Base-by-base conservation (phyloP, 495 filamentous ascomycete genomes). In the Clohesyomyces aquaticus region DNA sequence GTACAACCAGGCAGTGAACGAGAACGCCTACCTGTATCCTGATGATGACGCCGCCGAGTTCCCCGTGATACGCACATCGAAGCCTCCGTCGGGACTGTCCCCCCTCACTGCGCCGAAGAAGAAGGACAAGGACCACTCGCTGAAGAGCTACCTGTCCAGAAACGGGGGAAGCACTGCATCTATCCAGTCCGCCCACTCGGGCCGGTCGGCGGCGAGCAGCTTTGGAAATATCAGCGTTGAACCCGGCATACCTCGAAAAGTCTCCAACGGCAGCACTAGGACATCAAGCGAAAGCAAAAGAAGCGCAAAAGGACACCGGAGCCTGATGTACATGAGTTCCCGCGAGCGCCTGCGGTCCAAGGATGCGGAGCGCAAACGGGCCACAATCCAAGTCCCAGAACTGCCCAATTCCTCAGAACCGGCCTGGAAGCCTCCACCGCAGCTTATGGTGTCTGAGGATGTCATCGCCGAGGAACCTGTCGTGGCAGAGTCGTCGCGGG, bases 1-100 rank as follows among this genome's bases (percentile, higher is more conserved):
- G 50, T 85, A 82, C 65, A 77, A 79, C 27, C 73, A 75, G 56
- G 71, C 78, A 47, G 55, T 71, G 11, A 65, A 71, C 11, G 66
- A 77, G 21, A 75, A 75, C 32, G 77, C 76, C 35, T 80, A 75
- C 57, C 74, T 89, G n/a, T 83, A 85, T 58, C 80, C 82, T 27
- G 87, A 90, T 27, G 87, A 90, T 69, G 85, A 94, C 73, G 88
- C 91, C 11, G 92, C 93, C 8, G 82, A 85, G 64, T 80, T 91
- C 14, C 93, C 93, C 18, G 87, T 94, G 22, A 86, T 97, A 72
- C 86, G 90, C 59, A 97, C 93, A 49, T 84, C 91, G 51, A 91
- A 91, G 73, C 88, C 88, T 19, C 90, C 91, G 2, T 89, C 85
- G 35, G 88, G 87, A 18, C 80, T 85, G 65, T 88, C 85, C 1